These are phyloP conservation scores for Panellus pusillus DNA, from an alignment of 768 basidiomycete species.

Conservation along the genomic window DNA sequence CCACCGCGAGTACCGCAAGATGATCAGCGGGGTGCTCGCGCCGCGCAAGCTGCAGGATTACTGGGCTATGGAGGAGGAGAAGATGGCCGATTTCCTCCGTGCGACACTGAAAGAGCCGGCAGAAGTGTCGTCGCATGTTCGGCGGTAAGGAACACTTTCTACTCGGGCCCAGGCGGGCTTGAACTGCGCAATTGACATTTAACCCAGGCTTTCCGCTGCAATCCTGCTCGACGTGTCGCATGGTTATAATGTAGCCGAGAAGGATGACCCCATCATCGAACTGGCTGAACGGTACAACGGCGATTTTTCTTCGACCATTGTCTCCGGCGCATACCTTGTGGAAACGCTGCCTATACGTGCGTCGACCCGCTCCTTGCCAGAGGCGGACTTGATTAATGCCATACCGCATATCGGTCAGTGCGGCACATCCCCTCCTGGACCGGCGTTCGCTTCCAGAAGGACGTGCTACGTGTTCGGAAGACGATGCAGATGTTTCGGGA, in stretches of 20 bases:
- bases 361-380: not conserved
- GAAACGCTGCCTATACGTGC: slow-evolving; percentile 1
- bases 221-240: slow-evolving; percentile 18
- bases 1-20: not conserved
- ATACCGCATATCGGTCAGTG: not conserved
- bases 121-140: not conserved
- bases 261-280: slow-evolving; percentile 13
- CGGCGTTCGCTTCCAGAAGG: not conserved
- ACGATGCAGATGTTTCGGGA: not conserved
- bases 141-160: not conserved
- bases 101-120: not conserved
- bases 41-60: not conserved
- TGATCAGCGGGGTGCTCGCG: not conserved
- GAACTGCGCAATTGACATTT: not conserved
- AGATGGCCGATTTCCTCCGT: not conserved
- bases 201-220: slow-evolving; percentile 2
- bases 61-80: not conserved
- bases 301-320: slow-evolving; percentile 9
- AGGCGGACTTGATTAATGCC: not conserved
- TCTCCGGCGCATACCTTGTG: slow-evolving; percentile 1
- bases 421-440: slow-evolving; percentile 6
- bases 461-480: not conserved
- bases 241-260: slow-evolving; percentile 8
- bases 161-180: not conserved
- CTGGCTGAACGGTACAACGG: slow-evolving; percentile 10